These are phyloP conservation scores for Malassezia slooffiae DNA, from an alignment of 1,284 basidiomycete species.

Conservation along the genomic window DNA sequence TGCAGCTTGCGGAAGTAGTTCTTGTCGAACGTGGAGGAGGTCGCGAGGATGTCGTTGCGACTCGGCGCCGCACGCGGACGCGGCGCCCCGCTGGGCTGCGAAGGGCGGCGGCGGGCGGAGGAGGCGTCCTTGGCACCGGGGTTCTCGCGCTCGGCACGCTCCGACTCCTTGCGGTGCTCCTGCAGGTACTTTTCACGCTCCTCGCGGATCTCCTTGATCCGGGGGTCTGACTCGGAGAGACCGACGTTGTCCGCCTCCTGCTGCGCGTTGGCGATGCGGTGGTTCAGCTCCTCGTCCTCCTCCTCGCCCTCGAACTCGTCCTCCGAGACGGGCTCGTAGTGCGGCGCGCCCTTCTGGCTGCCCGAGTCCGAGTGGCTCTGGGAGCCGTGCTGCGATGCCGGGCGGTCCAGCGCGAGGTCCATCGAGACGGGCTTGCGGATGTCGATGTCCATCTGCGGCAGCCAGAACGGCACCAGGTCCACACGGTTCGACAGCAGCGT, in stretches of 20 bases:
- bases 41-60: slow-evolving; percentile 39
- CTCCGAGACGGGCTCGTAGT: slow-evolving; percentile 43
- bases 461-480: slow-evolving; percentile 97
- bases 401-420: slow-evolving; percentile 38
- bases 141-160: slow-evolving; percentile 26
- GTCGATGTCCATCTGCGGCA: slow-evolving; percentile 70
- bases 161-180: slow-evolving; percentile 35
- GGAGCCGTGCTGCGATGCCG: slow-evolving; percentile 22
- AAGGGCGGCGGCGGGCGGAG: slow-evolving; percentile 10
- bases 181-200: slow-evolving; percentile 41
- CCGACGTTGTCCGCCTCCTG: slow-evolving; percentile 40
- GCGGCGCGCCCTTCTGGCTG: slow-evolving; percentile 16
- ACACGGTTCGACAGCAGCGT: slow-evolving; percentile 85
- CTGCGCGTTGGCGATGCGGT: slow-evolving; percentile 27
- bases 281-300: slow-evolving; percentile 17
- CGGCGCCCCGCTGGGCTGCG: slow-evolving; percentile 8
- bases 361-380: slow-evolving; percentile 3
- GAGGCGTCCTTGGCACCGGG: slow-evolving; percentile 17
- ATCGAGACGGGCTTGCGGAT: slow-evolving; percentile 29
- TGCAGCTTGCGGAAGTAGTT: slow-evolving; percentile 43
- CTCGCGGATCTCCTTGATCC: slow-evolving; percentile 36
- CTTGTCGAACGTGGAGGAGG: slow-evolving; percentile 36
- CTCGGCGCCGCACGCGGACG: slow-evolving; percentile 14
- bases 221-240: slow-evolving; percentile 35
- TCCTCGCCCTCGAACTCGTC: slow-evolving; percentile 45